phyloP scores from a whole-genome alignment of 202 grass and related monocot genomes.

The Hordeum pubiflorum region DNA sequence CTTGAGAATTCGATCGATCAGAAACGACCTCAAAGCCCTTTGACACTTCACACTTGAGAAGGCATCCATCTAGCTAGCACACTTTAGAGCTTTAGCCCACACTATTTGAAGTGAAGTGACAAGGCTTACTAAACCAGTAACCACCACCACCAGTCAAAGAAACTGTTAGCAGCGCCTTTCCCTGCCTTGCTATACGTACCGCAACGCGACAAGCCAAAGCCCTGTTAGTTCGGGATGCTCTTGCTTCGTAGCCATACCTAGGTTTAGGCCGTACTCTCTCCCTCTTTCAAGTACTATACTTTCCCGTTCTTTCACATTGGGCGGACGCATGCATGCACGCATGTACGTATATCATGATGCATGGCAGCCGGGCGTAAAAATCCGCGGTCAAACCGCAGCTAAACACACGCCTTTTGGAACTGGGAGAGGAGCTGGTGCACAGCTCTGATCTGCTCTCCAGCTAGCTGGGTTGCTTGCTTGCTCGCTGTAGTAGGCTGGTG shows the following conservation, averaged over 20 bases:
- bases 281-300: background rate
- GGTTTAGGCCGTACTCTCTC: background rate
- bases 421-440: background rate
- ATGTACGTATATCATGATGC: background rate
- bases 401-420: background rate
- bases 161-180: background rate
- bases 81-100: background rate
- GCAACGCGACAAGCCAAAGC: background rate
- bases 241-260: background rate
- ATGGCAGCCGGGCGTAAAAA: background rate
- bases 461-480: background rate
- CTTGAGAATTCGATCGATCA: background rate
- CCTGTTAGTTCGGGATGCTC: background rate
- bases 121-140: background rate
- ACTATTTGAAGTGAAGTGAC: background rate
- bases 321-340: background rate
- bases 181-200: background rate
- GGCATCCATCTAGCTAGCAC: background rate
- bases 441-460: background rate
- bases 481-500: background rate
- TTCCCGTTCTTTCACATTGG: background rate
- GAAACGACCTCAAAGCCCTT: background rate
- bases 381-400: background rate
- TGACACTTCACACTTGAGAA: background rate
- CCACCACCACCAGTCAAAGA: constrained; percentile 5